Base-by-base conservation (phyloP, 805 yeast species). In the Sugiyamaella marilandica region DNA sequence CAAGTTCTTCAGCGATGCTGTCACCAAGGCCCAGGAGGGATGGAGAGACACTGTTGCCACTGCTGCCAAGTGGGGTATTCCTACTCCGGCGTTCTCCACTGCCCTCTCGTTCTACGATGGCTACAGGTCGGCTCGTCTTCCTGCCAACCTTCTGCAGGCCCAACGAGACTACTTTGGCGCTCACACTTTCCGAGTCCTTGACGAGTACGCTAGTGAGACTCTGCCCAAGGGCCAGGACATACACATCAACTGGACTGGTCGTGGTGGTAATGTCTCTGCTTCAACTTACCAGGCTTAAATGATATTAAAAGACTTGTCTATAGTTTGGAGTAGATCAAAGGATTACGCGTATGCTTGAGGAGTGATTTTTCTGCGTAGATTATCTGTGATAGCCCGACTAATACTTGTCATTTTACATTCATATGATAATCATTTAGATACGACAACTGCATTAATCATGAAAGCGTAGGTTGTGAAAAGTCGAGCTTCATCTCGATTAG, bases 81-180 rank as follows among this genome's bases (percentile, higher is more conserved):
- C 98, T 75, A 86, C 95, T 54, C 99, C 99, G 66, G 97, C 98
- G 65, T 90, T 91, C 83, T 74, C 96, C 59, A 90, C 98, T 61
- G 99, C 98, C 65, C 80, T 92, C 74, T 77, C 97, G 54, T 92
- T 92, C 90, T 94, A 88, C 82, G 99, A 92, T 72, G 98, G 98
- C 74, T 91, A 87, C 89, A 86, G 98, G 84, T 85, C 96, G 56
- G 95, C 82, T 60, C 82, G 85, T 73, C 79, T 91, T 70, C 98
- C 98, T 70, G 99, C 99, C 63, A 92, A 92, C 85, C 81, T 92
- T 76, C 80, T 92, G 72, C 99, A 92, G 80, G 99, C 98, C 68
- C 99, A 92, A 83, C 89, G 99, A 82, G 99, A 92, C 75, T 92
- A 90, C 88, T 92, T 92, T 69, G 99, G 99, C 77, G 98, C 99